Base-by-base conservation (phyloP, 2,329 filamentous ascomycete genomes). In the Fusarium sp. region DNA sequence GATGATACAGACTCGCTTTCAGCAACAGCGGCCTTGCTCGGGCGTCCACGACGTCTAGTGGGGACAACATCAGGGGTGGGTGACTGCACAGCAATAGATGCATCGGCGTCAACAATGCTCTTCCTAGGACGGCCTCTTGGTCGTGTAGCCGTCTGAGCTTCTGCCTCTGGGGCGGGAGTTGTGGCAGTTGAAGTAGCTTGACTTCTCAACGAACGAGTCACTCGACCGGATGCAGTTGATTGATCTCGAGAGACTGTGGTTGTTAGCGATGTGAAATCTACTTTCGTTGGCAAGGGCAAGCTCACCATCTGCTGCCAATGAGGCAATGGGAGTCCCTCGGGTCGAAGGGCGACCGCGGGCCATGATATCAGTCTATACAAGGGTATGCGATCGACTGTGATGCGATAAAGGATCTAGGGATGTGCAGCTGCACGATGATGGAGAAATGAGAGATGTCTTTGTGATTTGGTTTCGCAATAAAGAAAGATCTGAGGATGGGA, bases 1-100 rank as follows among this genome's bases (percentile, higher is more conserved):
- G 80, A 79, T 18, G 79, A 82, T 9, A 72, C 72, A 9, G 80
- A 78, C 38, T 76, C 76, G 47, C 74, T 79, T 25, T 67, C 66
- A 8, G 71, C 30, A 13, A 58, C 53, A 29, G 67, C 51, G 9
- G 57, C 60, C 43, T 70, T 74, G 55, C 66, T 70, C 47, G 61
- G 64, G 38, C 71, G 72, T 18, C 66, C 67, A 32, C 65, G 67
- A 52, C 64, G 65, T 52, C 57, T 72, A 18, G 65, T 40, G 16
- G 65, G 49, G 29, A 54, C 49, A 22, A 54, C 38, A 38, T 58
- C 56, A 12, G 49, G 22, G 15, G 46, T n/a, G 16, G 63, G 43
- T 44, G 48, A 58, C n/a, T 62, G 53, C 8, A 22, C 18, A 34
- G 43, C 30, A 34, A 61, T 34, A 20, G 62, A 53, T 18, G 59